Conservation (phyloP, 106 monocot genomes). For the Allium fistulosum region DNA sequence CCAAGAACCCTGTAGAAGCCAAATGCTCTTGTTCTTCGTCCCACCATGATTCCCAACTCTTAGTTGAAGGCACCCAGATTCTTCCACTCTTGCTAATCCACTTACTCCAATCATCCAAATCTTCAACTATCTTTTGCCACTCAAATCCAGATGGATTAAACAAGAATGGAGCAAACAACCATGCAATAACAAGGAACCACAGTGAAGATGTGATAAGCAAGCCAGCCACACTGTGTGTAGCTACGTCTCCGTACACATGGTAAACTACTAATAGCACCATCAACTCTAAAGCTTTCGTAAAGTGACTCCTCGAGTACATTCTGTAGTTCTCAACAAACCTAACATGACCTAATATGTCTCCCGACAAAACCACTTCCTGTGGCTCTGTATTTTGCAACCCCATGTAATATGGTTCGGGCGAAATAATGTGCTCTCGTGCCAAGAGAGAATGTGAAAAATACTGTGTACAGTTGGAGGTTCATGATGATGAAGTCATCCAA, state of each 20-base stretch:
- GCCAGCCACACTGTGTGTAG: conserved; percentile 33
- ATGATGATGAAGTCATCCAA: conserved; percentile 89
- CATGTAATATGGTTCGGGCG: conserved; percentile 85
- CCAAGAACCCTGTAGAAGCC: too few relatives aligned
- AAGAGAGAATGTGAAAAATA: conserved; percentile 98
- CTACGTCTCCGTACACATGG: conserved; percentile 55
- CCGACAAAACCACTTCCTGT: conserved; percentile 95
- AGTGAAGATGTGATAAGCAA: conserved; percentile 70
- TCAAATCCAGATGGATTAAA: too few relatives aligned
- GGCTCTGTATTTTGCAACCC: conserved; percentile 91
- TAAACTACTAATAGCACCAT: conserved; percentile 19
- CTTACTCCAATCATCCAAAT: too few relatives aligned
- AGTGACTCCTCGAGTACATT: conserved; percentile 32
- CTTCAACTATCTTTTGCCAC: too few relatives aligned
- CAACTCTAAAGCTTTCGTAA: too few relatives aligned
- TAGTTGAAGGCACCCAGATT: too few relatives aligned
- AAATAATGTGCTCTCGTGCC: conserved; percentile 93
- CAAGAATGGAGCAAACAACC: too few relatives aligned
- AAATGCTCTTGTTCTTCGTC: too few relatives aligned
- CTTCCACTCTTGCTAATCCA: too few relatives aligned
- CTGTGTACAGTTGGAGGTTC: conserved; percentile 93
- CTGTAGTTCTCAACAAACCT: conserved; percentile 93
- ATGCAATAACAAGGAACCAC: conserved; percentile 69
- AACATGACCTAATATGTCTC: conserved; percentile 52
- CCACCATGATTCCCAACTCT: too few relatives aligned